These are phyloP conservation scores for Colletotrichum salicis DNA, from an alignment of 2,329 filamentous ascomycete genomes.

Conservation along the genomic window DNA sequence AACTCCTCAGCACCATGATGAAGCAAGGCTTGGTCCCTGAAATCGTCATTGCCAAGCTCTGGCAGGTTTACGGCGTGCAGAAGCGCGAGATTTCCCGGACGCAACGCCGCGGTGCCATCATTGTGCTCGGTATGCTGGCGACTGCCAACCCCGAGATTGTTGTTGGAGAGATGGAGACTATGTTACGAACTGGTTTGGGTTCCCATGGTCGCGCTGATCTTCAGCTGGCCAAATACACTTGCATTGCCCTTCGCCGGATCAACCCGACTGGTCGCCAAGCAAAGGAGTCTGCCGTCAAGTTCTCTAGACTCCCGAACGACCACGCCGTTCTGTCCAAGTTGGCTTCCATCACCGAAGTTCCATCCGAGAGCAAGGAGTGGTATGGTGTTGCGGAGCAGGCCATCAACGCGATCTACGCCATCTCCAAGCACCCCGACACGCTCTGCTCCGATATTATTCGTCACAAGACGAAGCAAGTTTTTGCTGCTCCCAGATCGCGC, in stretches of 20 bases:
- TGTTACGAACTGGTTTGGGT: conserved; percentile 90
- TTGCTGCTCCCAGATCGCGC: conserved; percentile 54
- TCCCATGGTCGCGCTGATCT: conserved; percentile 83
- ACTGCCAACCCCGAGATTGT: conserved; percentile 93
- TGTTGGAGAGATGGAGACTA: conserved; percentile 93
- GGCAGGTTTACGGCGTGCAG: conserved; percentile 97
- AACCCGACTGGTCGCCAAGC: conserved; percentile 84
- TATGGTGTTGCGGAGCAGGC: conserved; percentile 96
- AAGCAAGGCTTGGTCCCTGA: conserved; percentile 88
- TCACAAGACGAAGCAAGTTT: conserved; percentile 86
- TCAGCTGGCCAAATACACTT: conserved; percentile 92
- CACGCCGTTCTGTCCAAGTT: conserved; percentile 86
- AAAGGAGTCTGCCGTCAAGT: conserved; percentile 75
- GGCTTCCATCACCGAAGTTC: conserved; percentile 85
- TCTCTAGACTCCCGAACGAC: conserved; percentile 87
- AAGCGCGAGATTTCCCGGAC: conserved; percentile 92
- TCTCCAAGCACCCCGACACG: conserved; percentile 93
- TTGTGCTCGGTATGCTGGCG: conserved; percentile 95
- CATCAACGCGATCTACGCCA: conserved; percentile 91
- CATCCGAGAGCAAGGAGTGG: conserved; percentile 94
- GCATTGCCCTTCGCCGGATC: conserved; percentile 90
- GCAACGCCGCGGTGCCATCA: conserved; percentile 92
- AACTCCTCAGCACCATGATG: conserved; percentile 97
- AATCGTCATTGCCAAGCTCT: conserved; percentile 88
- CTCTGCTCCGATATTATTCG: conserved; percentile 92